Evolutionary conservation across 305 asterid genomes (phyloP), one percentile per base, ranked within the genome.

Genomic region (Fraxinus ornus): DNA sequence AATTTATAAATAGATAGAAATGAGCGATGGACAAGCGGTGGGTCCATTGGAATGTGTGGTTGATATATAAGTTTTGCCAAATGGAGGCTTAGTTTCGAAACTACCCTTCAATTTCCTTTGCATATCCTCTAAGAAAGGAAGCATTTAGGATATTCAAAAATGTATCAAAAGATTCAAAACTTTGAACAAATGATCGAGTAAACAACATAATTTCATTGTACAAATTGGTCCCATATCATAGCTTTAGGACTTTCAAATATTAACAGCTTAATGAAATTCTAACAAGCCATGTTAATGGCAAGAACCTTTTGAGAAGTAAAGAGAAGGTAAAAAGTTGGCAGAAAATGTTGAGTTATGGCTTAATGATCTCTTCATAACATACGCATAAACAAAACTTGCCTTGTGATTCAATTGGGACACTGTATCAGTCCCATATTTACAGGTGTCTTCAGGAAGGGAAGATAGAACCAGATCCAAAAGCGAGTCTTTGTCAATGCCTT

Each of bases 401-500:
- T 94, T 94, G 80, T 89, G 90, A 87, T 90, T 94, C 89, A 95
- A 89, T 78, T 91, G 95, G 89, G 93, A 78, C 76, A 92, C 77
- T 79, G 98, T 94, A 81, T 93, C 93, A 3, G 95, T 89, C 81
- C 99, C 99, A 78, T 82, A 64, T 70, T 79, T 88, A 85, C 88
- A 87, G 64, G 95, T 86, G 81, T 94, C 97, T 84, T 95, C 97
- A 7, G 98, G 99, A 86, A 95, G 94, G 68, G 99, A 93, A 73
- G 94, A 89, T 49, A 95, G 86, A 87, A 94, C 97, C 78, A 95
- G 82, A 74, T 89, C 79, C 82, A 94, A 81, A 30, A 92, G 88
- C 3, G 95, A 91, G 85, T 92, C 92, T 71, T 91, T 88, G 85
- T 93, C 99, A 84, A 88, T 85, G 82, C 92, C 96, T 90, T 91